These are phyloP conservation scores for Fusarium sp. DNA, from an alignment of 2,329 filamentous ascomycete genomes.

Conservation along the genomic window DNA sequence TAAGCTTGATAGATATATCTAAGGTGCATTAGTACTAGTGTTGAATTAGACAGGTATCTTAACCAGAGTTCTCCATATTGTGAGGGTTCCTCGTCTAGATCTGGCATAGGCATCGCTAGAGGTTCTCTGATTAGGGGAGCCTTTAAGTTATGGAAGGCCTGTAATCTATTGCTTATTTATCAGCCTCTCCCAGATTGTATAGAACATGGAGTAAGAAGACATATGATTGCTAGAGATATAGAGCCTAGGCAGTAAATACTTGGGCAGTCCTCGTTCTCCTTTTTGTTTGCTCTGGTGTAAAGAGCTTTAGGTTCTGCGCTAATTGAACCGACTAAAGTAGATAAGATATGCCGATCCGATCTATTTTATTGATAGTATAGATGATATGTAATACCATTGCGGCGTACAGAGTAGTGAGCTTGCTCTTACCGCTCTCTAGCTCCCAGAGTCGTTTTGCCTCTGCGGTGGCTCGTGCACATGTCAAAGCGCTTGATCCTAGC, in stretches of 20 bases:
- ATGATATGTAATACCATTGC: neutral
- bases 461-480: too few species aligned
- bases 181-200: neutral
- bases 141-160: neutral
- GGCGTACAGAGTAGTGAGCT: too few species aligned
- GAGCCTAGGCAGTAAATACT: neutral
- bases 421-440: neutral
- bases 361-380: neutral
- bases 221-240: neutral
- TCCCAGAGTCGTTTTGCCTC: too few species aligned
- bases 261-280: neutral
- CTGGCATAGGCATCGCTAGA: neutral
- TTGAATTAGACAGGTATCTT: too few species aligned
- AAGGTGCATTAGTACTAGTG: too few species aligned
- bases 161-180: neutral
- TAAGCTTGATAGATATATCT: too few species aligned
- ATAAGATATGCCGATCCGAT: neutral
- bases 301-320: neutral
- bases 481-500: too few species aligned
- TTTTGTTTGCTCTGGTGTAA: neutral
- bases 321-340: neutral
- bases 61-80: too few species aligned
- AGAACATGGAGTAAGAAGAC: too few species aligned
- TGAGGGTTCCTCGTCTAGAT: too few species aligned
- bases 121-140: neutral